These are phyloP conservation scores for Xylaria sp. DNA, from an alignment of 2,329 filamentous ascomycete genomes.

Conservation along the genomic window DNA sequence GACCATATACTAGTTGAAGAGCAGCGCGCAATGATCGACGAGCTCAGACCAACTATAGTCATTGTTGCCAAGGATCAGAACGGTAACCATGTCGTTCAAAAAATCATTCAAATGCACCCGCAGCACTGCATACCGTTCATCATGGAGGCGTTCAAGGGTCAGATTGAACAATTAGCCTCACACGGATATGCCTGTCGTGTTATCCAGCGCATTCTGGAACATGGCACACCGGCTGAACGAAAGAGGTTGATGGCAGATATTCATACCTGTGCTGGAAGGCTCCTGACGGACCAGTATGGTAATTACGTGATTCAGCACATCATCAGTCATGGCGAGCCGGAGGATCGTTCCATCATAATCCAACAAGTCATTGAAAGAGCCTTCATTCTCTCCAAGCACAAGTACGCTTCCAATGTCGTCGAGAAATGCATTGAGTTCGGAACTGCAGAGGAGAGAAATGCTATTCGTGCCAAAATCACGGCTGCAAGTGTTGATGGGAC, in stretches of 20 bases:
- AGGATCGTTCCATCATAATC: constrained; percentile 80
- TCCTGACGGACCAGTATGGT: constrained; percentile 89
- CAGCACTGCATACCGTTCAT: constrained; percentile 85
- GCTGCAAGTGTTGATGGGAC: constrained; percentile 71
- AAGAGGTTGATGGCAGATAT: constrained; percentile 81
- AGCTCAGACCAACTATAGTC: constrained; percentile 81
- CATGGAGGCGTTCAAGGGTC: constrained; percentile 80
- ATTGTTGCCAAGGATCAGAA: constrained; percentile 87
- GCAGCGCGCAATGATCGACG: constrained; percentile 83
- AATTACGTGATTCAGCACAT: constrained; percentile 98
- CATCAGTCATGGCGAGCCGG: constrained; percentile 78
- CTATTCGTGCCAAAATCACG: constrained; percentile 74
- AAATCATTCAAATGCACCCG: constrained; percentile 85
- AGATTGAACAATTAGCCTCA: constrained; percentile 77
- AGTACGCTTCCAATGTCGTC: constrained; percentile 96
- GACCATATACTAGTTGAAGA: constrained; percentile 93
- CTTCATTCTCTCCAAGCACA: constrained; percentile 86
- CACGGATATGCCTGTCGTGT: constrained; percentile 93
- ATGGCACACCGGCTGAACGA: constrained; percentile 78
- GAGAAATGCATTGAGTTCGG: constrained; percentile 88
- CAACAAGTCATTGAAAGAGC: constrained; percentile 77
- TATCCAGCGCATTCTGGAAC: constrained; percentile 89
- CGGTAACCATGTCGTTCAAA: constrained; percentile 97
- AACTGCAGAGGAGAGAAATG: constrained; percentile 73
- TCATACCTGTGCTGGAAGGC: constrained; percentile 73